Evolutionary conservation across 73 alveolate genomes (phyloP), one percentile per base, ranked within the genome.

Genomic region (Paramecium primaurelia): DNA sequence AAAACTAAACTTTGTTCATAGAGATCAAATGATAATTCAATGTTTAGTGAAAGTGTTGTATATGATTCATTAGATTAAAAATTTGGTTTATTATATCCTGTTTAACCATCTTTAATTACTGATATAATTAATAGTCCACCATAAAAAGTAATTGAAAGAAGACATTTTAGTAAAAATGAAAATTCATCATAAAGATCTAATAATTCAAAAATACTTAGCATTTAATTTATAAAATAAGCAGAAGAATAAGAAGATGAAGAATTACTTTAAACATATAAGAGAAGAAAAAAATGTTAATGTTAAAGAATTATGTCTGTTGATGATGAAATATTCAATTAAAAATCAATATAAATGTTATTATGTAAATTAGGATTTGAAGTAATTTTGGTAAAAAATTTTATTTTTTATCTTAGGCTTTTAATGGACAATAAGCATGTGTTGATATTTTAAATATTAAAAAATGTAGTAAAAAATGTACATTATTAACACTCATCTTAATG

Each of bases 321-420:
- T 69, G 94, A 89, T 71, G 94, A 89, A 44, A 40, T 71, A 16
- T 89, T 89, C 77, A 89, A 89, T 36, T 18, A 71, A n/a, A 30
- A 71, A 73, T 58, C 88, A 6, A 32, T 89, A 16, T 30, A 71
- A 45, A 30, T 89, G 26, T 71, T 89, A 4, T 51, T 89, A 10
- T 40, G 60, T 8, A 40, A 69, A 60, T 45, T 71, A 16, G 94
- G 88, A 59, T 71, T 71, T 30, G 58, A 89, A 73, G 71, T 89
- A 18, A 85, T 58, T 47, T 25, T 49, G 45, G 91, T 80, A 68
- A 5, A 0, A 3, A 26, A 26, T 0, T 14, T n/a, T 18, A 0
- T 18, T 54, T 54, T 18, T 54, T 1, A 7, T 22, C 25, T 44
- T 44, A 80, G 91, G 91, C 77, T 8, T 80, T 32, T 6, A 45